Evolutionary conservation across 2,329 filamentous ascomycete species (phyloP).

Genomic region (Alternaria angustiovoidea): DNA sequence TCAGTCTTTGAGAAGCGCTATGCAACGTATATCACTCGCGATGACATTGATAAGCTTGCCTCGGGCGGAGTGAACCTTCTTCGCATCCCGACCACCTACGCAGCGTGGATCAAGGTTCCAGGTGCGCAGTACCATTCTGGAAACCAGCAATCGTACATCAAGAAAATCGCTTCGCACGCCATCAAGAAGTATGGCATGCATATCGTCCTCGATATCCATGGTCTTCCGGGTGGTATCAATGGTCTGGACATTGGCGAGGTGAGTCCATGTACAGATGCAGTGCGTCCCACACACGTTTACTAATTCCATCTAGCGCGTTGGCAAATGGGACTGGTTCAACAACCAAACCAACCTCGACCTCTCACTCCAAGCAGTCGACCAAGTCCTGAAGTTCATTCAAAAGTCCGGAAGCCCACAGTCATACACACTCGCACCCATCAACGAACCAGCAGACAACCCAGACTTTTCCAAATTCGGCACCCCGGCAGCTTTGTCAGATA

Average conservation of each 20-base stretch:
- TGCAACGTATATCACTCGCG: constrained; percentile 38
- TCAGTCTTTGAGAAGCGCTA: constrained; percentile 42
- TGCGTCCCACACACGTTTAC: background rate
- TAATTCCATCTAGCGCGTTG: constrained; percentile 6
- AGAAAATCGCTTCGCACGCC: constrained; percentile 45
- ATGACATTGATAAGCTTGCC: constrained; percentile 46
- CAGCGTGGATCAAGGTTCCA: constrained; percentile 50
- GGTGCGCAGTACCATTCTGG: constrained; percentile 45
- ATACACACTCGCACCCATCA: constrained; percentile 50
- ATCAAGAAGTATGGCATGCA: constrained; percentile 50
- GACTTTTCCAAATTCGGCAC: constrained; percentile 44
- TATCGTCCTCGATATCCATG: constrained; percentile 47
- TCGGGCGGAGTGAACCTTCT: constrained; percentile 43
- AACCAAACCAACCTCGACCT: constrained; percentile 47
- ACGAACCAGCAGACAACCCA: constrained; percentile 47
- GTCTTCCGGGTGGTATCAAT: constrained; percentile 46
- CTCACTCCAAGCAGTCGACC: constrained; percentile 43
- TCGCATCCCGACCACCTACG: constrained; percentile 50
- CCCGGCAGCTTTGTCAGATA: constrained; percentile 38
- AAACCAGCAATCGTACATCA: constrained; percentile 41
- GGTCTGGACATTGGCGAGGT: constrained; percentile 21
- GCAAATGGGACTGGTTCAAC: constrained; percentile 47
- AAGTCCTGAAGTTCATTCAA: constrained; percentile 43
- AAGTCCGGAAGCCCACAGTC: constrained; percentile 37
- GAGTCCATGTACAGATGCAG: background rate